Base-by-base conservation (phyloP, 2,329 filamentous ascomycete species). In the Apiospora arundinis region DNA sequence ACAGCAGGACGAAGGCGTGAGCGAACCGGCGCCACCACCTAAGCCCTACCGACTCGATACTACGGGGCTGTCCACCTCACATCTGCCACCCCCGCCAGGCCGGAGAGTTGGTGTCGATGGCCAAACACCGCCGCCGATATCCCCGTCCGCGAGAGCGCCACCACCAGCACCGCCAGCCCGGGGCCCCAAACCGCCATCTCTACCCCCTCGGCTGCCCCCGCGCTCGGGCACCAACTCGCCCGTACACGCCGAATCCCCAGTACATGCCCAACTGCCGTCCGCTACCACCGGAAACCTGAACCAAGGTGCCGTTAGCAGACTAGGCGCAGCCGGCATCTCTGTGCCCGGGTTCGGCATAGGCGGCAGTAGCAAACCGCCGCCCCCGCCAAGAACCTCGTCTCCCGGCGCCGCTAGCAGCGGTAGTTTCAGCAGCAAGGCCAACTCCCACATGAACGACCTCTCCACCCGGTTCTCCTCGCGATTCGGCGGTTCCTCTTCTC, bases 341-440 rank as follows among this genome's bases (percentile, higher is more conserved):
- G 93, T 97, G 0, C 92, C 94, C 0, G 92, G 88, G 0, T 84
- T 97, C 4, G 92, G 92, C 6, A 97, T 97, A 73, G 91, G 32
- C 32, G 60, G 90, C 4, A 80, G 90, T 3, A 80, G 68, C 40
- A 67, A 67, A 28, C 75, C 74, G n/a, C 73, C 77, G 75, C 78
- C 74, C 71, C 80, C 78, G 67, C 78, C 71, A 5, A 70, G 72
- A 21, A 69, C 75, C 32, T 69, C 67, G 2, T 73, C 70, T 25
- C 45, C 72, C 16, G 72, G 65, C 32, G 46, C 69, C n/a, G 46
- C 69, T 18, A 60, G 71, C 73, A 60, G 71, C 72, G 42, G 16
- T 68, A 49, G 28, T 67, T 23, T 66, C 66, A 32, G 69, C 70
- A 23, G 44, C 69, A 25, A 11, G n/a, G 60, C 71, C 60, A 73